phyloP scores from a whole-genome alignment of 1,284 basidiomycete genomes.

The Vanrija humicola region DNA sequence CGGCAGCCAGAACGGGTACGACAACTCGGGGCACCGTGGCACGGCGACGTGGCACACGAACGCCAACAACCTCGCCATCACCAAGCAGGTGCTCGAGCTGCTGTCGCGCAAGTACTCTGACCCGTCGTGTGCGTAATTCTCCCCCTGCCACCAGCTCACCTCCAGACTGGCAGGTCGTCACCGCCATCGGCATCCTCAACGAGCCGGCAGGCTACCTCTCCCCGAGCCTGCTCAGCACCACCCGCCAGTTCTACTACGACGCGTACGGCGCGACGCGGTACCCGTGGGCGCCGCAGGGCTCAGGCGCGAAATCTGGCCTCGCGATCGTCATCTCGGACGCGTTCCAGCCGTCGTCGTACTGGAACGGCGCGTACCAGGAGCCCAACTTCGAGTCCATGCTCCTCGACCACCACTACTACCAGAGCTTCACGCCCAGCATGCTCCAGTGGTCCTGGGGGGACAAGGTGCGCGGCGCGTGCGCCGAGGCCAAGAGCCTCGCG shows the following conservation, averaged over 20 bases:
- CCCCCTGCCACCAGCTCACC: neutral
- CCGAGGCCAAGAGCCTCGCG: constrained; percentile 52
- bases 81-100: neutral
- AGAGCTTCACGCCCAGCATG: constrained; percentile 65
- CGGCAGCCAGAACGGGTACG: constrained; percentile 74
- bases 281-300: constrained; percentile 57
- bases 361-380: constrained; percentile 64
- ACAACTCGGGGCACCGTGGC: constrained; percentile 68
- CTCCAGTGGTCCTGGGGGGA: constrained; percentile 57
- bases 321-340: constrained; percentile 74
- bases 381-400: constrained; percentile 61
- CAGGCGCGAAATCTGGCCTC: constrained; percentile 28
- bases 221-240: constrained; percentile 55
- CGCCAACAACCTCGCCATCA: neutral
- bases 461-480: constrained; percentile 64
- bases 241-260: constrained; percentile 64
- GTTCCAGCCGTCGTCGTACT: constrained; percentile 72
- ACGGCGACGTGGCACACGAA: neutral
- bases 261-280: constrained; percentile 64
- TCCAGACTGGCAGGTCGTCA: constrained; percentile 58
- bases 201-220: constrained; percentile 75
- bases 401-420: constrained; percentile 80
- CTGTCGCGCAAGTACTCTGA: constrained; percentile 39
- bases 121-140: constrained; percentile 15
- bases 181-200: constrained; percentile 53